phyloP scores from a whole-genome alignment of 768 basidiomycete species.

The Nidularia pulvinata region DNA sequence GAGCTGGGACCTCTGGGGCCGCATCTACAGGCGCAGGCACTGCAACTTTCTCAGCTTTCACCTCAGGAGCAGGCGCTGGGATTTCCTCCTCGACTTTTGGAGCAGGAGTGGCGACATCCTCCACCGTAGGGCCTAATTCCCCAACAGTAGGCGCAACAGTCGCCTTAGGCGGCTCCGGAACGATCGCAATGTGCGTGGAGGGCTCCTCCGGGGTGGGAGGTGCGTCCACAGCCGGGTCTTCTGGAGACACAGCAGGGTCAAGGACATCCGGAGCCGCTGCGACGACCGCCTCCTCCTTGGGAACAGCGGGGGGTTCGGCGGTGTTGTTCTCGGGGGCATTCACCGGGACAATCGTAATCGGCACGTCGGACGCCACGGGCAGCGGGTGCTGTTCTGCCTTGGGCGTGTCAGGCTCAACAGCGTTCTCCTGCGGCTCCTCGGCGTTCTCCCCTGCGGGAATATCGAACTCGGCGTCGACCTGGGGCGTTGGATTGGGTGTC shows the following conservation, averaged over 20 bases:
- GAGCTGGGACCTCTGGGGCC: conserved; percentile 2
- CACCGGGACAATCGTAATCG: conserved; percentile 37
- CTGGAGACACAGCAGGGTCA: not conserved
- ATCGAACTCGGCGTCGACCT: not conserved
- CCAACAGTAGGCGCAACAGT: not conserved
- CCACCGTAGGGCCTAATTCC: not conserved
- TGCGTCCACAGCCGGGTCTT: not conserved
- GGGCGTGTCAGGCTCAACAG: conserved; percentile 24
- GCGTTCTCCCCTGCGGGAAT: not conserved
- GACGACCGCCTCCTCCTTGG: not conserved
- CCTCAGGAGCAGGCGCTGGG: conserved; percentile 1
- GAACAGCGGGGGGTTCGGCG: not conserved
- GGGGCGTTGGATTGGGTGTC: conserved; percentile 11
- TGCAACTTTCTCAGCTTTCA: conserved; percentile 3
- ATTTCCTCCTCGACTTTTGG: not conserved
- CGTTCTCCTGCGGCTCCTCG: conserved; percentile 7
- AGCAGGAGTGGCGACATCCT: not conserved
- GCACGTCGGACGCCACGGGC: conserved; percentile 25
- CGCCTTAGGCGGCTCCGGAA: not conserved
- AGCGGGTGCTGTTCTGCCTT: conserved; percentile 3
- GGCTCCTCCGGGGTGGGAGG: not conserved
- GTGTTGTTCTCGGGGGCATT: conserved; percentile 36
- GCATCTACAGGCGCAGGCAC: not conserved
- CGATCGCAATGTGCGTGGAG: not conserved
- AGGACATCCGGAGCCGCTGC: not conserved